These are phyloP conservation scores for Solanum arcanum DNA, from an alignment of 257 asterid species.

Conservation along the genomic window DNA sequence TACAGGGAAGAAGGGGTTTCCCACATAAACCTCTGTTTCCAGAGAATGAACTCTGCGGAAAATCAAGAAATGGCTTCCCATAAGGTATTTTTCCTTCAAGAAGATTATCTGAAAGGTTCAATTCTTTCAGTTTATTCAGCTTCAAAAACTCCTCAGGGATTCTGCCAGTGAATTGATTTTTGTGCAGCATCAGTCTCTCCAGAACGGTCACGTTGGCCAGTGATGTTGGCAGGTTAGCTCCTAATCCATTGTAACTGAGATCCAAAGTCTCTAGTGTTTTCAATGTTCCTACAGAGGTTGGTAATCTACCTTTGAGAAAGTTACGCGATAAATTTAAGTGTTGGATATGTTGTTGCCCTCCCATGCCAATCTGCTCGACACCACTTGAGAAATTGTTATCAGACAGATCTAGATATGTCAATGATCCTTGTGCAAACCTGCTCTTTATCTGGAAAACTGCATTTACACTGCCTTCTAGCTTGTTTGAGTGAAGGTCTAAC, in stretches of 20 bases:
- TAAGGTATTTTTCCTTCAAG: conserved; percentile 48
- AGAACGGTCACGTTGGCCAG: conserved; percentile 28
- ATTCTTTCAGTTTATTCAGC: conserved; percentile 31
- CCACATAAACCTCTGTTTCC: conserved; percentile 61
- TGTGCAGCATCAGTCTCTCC: conserved; percentile 47
- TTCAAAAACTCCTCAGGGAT: conserved; percentile 39
- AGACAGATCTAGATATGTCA: conserved; percentile 39
- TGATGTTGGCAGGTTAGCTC: conserved; percentile 24
- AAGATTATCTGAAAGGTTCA: conserved; percentile 39
- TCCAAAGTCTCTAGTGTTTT: conserved; percentile 27
- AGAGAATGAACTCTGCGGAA: conserved; percentile 31
- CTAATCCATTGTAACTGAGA: conserved; percentile 42
- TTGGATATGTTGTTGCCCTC: conserved; percentile 14
- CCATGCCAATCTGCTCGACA: conserved; percentile 23
- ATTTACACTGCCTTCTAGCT: conserved; percentile 27
- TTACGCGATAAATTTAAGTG: conserved; percentile 37
- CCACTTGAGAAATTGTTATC: conserved; percentile 28
- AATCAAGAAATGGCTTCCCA: conserved; percentile 45
- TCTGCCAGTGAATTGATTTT: conserved; percentile 38
- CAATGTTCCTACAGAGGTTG: conserved; percentile 26
- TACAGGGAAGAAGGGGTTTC: conserved; percentile 44
- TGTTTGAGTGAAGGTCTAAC: conserved; percentile 52
- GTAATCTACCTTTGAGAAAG: conserved; percentile 24
- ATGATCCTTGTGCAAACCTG: conserved; percentile 10
- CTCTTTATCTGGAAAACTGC: conserved; percentile 16